phyloP scores from a whole-genome alignment of 805 yeast genomes.

The Lipomyces anomalus region DNA sequence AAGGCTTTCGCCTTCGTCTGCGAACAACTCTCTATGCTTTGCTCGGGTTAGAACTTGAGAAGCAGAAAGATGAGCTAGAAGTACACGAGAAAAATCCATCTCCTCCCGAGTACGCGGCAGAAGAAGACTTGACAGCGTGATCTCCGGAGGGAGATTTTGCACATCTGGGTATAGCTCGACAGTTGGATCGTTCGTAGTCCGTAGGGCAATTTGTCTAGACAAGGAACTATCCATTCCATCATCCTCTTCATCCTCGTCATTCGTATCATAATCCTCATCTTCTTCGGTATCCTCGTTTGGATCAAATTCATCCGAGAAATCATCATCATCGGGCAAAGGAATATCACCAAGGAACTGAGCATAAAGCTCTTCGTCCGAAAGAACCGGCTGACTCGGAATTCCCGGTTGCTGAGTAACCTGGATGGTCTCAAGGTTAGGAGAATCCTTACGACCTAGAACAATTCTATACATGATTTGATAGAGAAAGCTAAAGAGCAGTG shows the following conservation, averaged over 20 bases:
- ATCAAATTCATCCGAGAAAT: slow-evolving; percentile 22
- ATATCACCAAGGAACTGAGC: slow-evolving; percentile 52
- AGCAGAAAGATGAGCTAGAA: slow-evolving; percentile 18
- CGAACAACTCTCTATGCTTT: slow-evolving; percentile 7
- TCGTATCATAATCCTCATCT: slow-evolving; percentile 20
- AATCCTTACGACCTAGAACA: not conserved
- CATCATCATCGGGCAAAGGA: slow-evolving; percentile 66
- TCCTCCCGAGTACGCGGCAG: slow-evolving; percentile 18
- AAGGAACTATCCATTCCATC: slow-evolving; percentile 4
- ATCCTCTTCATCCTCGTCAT: slow-evolving; percentile 24
- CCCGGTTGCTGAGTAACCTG: too few relatives aligned
- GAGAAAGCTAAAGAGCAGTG: too few relatives aligned
- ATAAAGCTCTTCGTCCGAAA: slow-evolving; percentile 47
- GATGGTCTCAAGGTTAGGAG: too few relatives aligned
- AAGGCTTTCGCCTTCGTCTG: slow-evolving; percentile 10
- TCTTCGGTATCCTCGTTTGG: slow-evolving; percentile 14
- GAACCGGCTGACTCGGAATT: too few relatives aligned
- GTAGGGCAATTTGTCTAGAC: too few relatives aligned
- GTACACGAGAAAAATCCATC: slow-evolving; percentile 11
- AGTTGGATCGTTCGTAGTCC: not conserved
- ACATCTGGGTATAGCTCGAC: slow-evolving; percentile 19
- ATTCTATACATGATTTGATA: not conserved
- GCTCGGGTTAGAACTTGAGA: slow-evolving; percentile 14
- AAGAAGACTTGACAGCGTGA: slow-evolving; percentile 11
- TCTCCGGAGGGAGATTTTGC: slow-evolving; percentile 9